Conservation (phyloP, 371 early-diverging fungal species). For the Mortierella sp. region DNA sequence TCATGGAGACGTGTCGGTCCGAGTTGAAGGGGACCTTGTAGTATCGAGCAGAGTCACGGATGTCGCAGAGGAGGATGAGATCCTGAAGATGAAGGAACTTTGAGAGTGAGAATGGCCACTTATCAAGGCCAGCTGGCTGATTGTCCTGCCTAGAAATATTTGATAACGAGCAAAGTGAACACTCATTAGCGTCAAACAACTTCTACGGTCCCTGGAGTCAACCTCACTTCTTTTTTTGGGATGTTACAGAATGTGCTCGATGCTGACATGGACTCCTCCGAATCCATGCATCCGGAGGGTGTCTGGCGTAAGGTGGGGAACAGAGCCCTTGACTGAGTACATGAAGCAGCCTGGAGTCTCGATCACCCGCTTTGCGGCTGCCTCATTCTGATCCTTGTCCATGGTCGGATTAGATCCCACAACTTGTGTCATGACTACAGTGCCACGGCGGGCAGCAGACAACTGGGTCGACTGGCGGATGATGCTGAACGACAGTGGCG, state of each 20-base stretch:
- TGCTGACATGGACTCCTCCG: constrained; percentile 60
- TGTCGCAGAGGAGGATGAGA: constrained; percentile 68
- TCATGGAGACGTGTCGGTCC: constrained; percentile 73
- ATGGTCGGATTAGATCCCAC: background rate
- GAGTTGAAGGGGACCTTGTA: constrained; percentile 64
- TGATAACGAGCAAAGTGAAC: background rate
- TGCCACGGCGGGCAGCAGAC: constrained; percentile 47
- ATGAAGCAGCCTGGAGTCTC: constrained; percentile 80
- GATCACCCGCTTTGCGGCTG: constrained; percentile 24
- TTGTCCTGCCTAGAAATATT: constrained; percentile 36
- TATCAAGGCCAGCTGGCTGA: constrained; percentile 52
- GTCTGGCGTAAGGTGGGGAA: constrained; percentile 81
- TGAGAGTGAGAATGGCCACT: constrained; percentile 64
- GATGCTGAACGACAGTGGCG: constrained; percentile 47
- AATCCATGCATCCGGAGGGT: constrained; percentile 61
- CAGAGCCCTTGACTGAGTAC: constrained; percentile 77
- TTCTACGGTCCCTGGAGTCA: background rate
- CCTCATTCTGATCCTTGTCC: background rate
- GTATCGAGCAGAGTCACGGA: constrained; percentile 67
- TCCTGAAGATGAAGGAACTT: constrained; percentile 67
- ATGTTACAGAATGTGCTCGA: constrained; percentile 69
- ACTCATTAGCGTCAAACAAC: background rate
- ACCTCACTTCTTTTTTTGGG: no score
- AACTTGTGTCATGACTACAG: constrained; percentile 22
- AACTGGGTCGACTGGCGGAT: constrained; percentile 42